Conservation (phyloP, 1,284 basidiomycete species). For the Peniophora sp. region DNA sequence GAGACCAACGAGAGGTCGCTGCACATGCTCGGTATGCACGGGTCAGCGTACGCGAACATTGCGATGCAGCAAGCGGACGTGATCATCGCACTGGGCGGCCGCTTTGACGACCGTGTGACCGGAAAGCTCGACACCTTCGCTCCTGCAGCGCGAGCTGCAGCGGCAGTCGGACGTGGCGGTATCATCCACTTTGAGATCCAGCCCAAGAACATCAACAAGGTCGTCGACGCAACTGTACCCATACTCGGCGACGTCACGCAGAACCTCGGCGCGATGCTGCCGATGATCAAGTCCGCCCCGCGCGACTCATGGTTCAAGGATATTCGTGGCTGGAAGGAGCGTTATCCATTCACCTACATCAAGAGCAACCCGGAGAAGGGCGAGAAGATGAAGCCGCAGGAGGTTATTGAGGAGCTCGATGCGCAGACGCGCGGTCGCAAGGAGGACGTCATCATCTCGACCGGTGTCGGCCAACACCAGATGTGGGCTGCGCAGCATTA, state of each 20-base stretch:
- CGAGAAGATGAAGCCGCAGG: slow-evolving; percentile 88
- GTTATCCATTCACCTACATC: slow-evolving; percentile 87
- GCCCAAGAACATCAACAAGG: slow-evolving; percentile 99
- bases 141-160: slow-evolving; percentile 84
- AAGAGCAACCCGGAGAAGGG: slow-evolving; percentile 49
- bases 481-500: slow-evolving; percentile 99
- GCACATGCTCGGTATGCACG: slow-evolving; percentile 99
- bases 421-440: slow-evolving; percentile 64
- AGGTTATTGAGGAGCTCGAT: slow-evolving; percentile 92
- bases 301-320: slow-evolving; percentile 78
- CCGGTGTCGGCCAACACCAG: slow-evolving; percentile 98
- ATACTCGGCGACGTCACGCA: slow-evolving; percentile 89
- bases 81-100: slow-evolving; percentile 92
- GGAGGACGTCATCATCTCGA: slow-evolving; percentile 84
- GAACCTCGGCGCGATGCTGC: slow-evolving; percentile 78
- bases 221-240: slow-evolving; percentile 91
- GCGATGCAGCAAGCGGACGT: slow-evolving; percentile 98
- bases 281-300: slow-evolving; percentile 60
- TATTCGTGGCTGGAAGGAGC: slow-evolving; percentile 80
- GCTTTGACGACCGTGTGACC: slow-evolving; percentile 98
- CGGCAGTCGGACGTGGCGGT: slow-evolving; percentile 81
- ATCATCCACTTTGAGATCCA: slow-evolving; percentile 99
- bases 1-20: slow-evolving; percentile 83
- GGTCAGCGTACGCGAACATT: slow-evolving; percentile 93
- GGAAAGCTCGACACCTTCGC: slow-evolving; percentile 89